These are phyloP conservation scores for Acrocalymma vagum DNA, from an alignment of 2,329 filamentous ascomycete genomes.

Conservation along the genomic window DNA sequence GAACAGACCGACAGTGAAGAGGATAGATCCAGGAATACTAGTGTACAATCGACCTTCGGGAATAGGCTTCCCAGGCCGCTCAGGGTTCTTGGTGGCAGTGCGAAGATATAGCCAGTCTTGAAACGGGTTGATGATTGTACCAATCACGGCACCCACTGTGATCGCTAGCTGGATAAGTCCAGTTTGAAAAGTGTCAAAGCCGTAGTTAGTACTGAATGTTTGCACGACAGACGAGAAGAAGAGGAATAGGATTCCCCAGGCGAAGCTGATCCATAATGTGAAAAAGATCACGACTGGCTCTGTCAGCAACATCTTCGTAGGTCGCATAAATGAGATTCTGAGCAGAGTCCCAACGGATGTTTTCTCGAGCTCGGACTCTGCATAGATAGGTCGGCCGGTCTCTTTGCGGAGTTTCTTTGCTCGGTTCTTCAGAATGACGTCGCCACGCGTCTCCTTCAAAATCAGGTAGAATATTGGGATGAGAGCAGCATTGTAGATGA, in stretches of 20 bases:
- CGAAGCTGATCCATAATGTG: slow-evolving; percentile 55
- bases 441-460: slow-evolving; percentile 51
- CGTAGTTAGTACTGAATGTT: slow-evolving; percentile 50
- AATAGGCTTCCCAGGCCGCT: slow-evolving; percentile 49
- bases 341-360: slow-evolving; percentile 28
- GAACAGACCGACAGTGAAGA: slow-evolving; percentile 41
- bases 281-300: slow-evolving; percentile 55
- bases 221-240: slow-evolving; percentile 53
- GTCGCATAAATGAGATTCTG: slow-evolving; percentile 52
- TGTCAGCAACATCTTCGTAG: slow-evolving; percentile 51
- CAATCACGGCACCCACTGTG: slow-evolving; percentile 52
- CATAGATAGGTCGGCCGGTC: slow-evolving; percentile 41
- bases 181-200: slow-evolving; percentile 42
- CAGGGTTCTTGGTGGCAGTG: slow-evolving; percentile 42
- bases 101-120: slow-evolving; percentile 43
- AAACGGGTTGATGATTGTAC: slow-evolving; percentile 50
- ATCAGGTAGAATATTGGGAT: slow-evolving; percentile 54
- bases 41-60: slow-evolving; percentile 55
- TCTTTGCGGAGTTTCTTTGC: slow-evolving; percentile 49
- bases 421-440: slow-evolving; percentile 52
- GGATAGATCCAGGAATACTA: slow-evolving; percentile 50
- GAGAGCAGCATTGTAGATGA: slow-evolving; percentile 52
- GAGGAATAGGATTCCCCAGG: slow-evolving; percentile 54
- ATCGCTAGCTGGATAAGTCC: slow-evolving; percentile 53
- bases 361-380: slow-evolving; percentile 35